Evolutionary conservation across 805 yeast genomes (phyloP).

Genomic region (Candida xiaguanensis): DNA sequence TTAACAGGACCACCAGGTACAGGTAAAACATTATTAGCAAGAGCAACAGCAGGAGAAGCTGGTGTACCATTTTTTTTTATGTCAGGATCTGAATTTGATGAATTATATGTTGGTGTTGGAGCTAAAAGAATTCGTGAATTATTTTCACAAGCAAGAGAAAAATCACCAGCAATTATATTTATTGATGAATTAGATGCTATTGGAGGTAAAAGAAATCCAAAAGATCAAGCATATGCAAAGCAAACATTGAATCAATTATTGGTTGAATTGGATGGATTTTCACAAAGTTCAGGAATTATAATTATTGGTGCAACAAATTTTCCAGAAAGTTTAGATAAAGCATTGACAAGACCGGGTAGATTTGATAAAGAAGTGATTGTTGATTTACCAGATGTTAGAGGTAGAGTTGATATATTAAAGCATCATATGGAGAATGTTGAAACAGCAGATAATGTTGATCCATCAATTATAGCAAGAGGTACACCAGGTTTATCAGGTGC

Average conservation of each 20-base stretch:
- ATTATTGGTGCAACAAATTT: slow-evolving; percentile 98
- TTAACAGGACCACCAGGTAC: slow-evolving; percentile 99
- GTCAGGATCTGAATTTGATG: slow-evolving; percentile 99
- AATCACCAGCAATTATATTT: slow-evolving; percentile 95
- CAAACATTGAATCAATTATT: slow-evolving; percentile 94
- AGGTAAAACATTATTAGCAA: slow-evolving; percentile 92
- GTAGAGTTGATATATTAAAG: slow-evolving; percentile 86
- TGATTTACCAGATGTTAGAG: slow-evolving; percentile 96
- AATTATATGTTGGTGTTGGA: slow-evolving; percentile 97
- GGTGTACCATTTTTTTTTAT: slow-evolving; percentile 98
- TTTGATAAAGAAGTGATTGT: slow-evolving; percentile 95
- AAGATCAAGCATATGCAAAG: slow-evolving; percentile 96
- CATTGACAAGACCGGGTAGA: slow-evolving; percentile 96
- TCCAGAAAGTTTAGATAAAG: slow-evolving; percentile 95
- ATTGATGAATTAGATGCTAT: slow-evolving; percentile 98
- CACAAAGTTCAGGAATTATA: slow-evolving; percentile 88
- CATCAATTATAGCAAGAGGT: slow-evolving; percentile 88
- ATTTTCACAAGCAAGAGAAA: slow-evolving; percentile 87
- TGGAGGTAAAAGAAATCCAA: slow-evolving; percentile 96
- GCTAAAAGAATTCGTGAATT: slow-evolving; percentile 96
- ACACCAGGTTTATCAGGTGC: slow-evolving; percentile 99
- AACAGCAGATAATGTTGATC: slow-evolving; percentile 78
- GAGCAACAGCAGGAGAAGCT: slow-evolving; percentile 99
- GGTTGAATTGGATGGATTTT: slow-evolving; percentile 94
- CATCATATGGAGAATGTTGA: slow-evolving; percentile 93